phyloP scores from a whole-genome alignment of 345 rosid genomes.

The Aurinia saxatilis region DNA sequence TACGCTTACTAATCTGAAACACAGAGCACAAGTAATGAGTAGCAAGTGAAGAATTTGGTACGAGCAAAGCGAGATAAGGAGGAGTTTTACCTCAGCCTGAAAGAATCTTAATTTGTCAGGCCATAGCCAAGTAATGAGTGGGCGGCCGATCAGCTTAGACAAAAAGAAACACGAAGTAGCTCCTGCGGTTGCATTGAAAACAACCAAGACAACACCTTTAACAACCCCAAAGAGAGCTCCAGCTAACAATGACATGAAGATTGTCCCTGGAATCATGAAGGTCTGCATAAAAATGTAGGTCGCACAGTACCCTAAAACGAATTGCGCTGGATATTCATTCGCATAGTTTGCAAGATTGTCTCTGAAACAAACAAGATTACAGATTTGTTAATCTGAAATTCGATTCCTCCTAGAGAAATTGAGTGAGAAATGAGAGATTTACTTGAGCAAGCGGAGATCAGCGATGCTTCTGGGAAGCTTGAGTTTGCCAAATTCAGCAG shows the following conservation, averaged over 20 bases:
- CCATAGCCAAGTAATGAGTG: conserved; percentile 89
- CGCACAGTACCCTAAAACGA: conserved; percentile 88
- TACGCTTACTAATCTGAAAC: conserved; percentile 73
- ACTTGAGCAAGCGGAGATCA: conserved; percentile 95
- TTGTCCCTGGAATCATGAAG: conserved; percentile 98
- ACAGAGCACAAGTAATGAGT: not conserved
- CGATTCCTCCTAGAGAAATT: not conserved
- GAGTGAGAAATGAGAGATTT: not conserved
- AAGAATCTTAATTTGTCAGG: conserved; percentile 92
- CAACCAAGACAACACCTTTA: conserved; percentile 80
- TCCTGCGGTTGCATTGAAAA: conserved; percentile 90
- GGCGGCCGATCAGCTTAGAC: conserved; percentile 91
- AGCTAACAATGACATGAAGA: conserved; percentile 96
- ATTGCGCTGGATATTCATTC: conserved; percentile 66
- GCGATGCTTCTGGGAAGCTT: conserved; percentile 79
- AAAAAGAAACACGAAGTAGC: conserved; percentile 91
- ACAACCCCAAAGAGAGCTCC: conserved; percentile 95
- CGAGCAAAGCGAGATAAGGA: not conserved
- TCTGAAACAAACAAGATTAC: conserved; percentile 49
- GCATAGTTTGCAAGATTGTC: conserved; percentile 73
- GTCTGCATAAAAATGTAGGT: conserved; percentile 99
- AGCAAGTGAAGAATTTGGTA: not conserved
- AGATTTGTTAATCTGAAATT: not conserved
- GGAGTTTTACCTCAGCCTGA: conserved; percentile 71
- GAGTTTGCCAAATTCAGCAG: conserved; percentile 72